Base-by-base conservation (phyloP, 495 filamentous ascomycete genomes). In the Aspergillus steynii region DNA sequence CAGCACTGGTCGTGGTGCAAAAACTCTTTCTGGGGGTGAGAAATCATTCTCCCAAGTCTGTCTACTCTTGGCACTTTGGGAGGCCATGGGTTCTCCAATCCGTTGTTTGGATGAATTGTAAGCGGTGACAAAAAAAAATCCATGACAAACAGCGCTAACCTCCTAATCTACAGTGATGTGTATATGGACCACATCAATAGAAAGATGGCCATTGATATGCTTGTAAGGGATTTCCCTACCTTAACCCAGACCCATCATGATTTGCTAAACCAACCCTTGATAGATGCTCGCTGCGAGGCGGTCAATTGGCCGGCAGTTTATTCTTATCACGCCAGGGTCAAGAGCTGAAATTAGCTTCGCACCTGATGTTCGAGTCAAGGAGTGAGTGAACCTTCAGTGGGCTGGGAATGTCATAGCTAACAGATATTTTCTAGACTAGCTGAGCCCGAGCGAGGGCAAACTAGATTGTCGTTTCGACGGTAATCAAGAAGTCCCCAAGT, bases 171-270 rank as follows among this genome's bases (percentile, higher is more conserved):
- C 54, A 89, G 86, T 68, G 95, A 99, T 76, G 95, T 99, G 47
- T 99, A 96, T 77, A 99, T 99, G 95, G 95, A 99, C 67, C 90
- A 87, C 63, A 91, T 97, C 58, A 99, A 99, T 72, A 85, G 95
- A 50, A 92, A 91, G 56, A 90, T 96, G 66, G 94, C 90, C 66
- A 96, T 96, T 63, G 89, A 90, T 62, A 93, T 98, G 92, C 94
- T 99, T 67, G 91, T 93, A 79, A 76, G 87, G 29, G 53, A 14
- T 14, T 32, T 1, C 37, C 20, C 20, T 20, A 14, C 12, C 9
- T 15, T 12, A 14, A 14, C 37, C 37, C 37, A 14, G 10, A 15
- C 37, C 37, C 37, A 42, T 1, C 1, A 3, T 42, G 37, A 42
- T 15, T 42, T 14, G 37, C 37, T 14, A 10, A 48, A 68, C n/a